Base-by-base conservation (phyloP, 78 protist genomes). In the Mastigamoeba balamuthi region DNA sequence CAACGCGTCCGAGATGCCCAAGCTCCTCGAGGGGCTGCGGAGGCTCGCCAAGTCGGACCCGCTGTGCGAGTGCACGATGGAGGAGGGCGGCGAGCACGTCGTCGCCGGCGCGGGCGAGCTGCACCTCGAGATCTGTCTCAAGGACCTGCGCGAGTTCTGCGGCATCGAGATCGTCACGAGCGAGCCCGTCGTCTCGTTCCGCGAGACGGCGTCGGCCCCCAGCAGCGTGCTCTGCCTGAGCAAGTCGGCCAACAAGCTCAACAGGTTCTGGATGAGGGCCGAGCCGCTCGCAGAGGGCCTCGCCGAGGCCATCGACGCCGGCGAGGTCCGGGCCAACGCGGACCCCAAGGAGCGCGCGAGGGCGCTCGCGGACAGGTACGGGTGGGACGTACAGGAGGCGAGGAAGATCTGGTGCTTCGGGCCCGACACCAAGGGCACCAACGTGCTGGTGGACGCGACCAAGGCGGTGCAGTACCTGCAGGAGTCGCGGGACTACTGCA, bases 161-260 rank as follows among this genome's bases (percentile, higher is more conserved):
- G 88, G 86, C 27, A 82, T 88, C 41, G 89, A 70, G 40, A 38
- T 98, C 82, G 84, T 64, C 43, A 87, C 85, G 64, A 87, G 98
- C 64, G 97, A 89, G 52, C 99, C 99, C 41, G 96, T 96, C 65
- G 99, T 96, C 38, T 83, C 97, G 33, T 96, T 73, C 93, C 86
- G 96, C 37, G 99, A 96, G 82, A 91, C 97, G 3, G 92, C 94
- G 77, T 37, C 80, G n/a, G 74, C 29, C 38, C 36, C 64, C 73
- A 81, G 95, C 7, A 4, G 2, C 48, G 3, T 27, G 29, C 63
- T 40, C 35, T 78, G 90, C 75, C 76, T 97, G 72, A n/a, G 95
- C 76, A 97, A 97, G 93, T 97, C 99, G n/a, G 95, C 99, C 73
- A 98, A 98, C 97, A 95, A 95, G 90, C 99, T 95, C 93, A 98